Conservation (phyloP, 331 rosid genomes). For the Malus hybrid region DNA sequence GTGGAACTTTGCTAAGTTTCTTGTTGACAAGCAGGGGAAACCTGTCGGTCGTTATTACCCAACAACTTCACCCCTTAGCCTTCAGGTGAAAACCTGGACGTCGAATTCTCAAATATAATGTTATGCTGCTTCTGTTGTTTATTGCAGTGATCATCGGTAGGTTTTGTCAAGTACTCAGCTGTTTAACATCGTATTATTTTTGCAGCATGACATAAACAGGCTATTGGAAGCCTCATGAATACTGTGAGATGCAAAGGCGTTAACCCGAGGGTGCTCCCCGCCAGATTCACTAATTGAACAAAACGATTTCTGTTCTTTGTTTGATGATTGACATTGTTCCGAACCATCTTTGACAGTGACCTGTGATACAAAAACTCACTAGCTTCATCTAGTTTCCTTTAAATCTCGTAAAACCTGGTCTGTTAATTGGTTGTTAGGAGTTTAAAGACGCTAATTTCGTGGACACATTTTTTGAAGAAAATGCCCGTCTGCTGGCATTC, state of each 20-base stretch:
- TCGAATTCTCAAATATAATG: not conserved
- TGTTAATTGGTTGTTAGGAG: not conserved
- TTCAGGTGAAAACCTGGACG: slow-evolving; percentile 33
- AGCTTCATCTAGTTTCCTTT: not conserved
- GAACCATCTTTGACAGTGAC: not conserved
- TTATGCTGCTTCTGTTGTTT: not conserved
- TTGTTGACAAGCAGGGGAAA: slow-evolving; percentile 60
- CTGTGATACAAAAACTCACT: not conserved
- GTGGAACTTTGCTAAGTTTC: slow-evolving; percentile 73
- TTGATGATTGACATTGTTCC: not conserved
- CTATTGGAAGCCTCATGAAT: slow-evolving; percentile 24
- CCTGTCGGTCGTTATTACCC: slow-evolving; percentile 62
- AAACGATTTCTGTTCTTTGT: not conserved
- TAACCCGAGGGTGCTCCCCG: not conserved
- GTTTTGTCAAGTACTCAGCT: not conserved
- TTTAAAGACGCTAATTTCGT: not conserved
- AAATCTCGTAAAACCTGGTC: not conserved
- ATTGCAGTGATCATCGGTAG: not conserved
- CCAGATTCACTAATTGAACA: not conserved
- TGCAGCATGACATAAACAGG: slow-evolving; percentile 53
- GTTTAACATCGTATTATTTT: not conserved
- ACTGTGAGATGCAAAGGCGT: not conserved
- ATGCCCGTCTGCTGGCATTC: not conserved
- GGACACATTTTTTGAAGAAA: not conserved
- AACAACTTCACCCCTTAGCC: slow-evolving; percentile 59